These are phyloP conservation scores for Psidium guajava DNA, from an alignment of 345 rosid species.

Conservation along the genomic window DNA sequence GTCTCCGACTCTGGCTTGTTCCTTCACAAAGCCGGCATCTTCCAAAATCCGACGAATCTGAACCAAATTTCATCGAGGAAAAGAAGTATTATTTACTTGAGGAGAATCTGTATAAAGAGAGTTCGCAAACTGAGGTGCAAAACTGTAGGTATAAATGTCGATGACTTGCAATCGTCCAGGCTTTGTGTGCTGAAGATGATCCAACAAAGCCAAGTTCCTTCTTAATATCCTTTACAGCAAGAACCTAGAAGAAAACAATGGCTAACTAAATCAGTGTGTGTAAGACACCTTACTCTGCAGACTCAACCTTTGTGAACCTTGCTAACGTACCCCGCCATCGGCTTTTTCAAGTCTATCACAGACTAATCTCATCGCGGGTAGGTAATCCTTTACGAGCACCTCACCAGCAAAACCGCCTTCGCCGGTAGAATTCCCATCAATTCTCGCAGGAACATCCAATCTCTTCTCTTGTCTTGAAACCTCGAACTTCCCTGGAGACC, in stretches of 20 bases:
- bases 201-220: slow-evolving; percentile 61
- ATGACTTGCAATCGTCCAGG: slow-evolving; percentile 64
- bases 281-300: neutral
- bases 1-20: slow-evolving; percentile 48
- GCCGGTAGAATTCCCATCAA: slow-evolving; percentile 19
- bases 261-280: neutral
- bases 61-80: neutral
- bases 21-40: slow-evolving; percentile 52
- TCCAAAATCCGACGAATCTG: slow-evolving; percentile 65
- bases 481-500: slow-evolving; percentile 53
- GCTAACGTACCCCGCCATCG: slow-evolving; percentile 34
- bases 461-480: slow-evolving; percentile 34
- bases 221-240: slow-evolving; percentile 69
- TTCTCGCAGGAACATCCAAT: slow-evolving; percentile 6
- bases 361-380: slow-evolving; percentile 61
- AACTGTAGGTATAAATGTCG: neutral
- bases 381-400: slow-evolving; percentile 52
- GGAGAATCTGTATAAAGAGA: neutral
- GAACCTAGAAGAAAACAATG: slow-evolving; percentile 42
- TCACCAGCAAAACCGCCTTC: slow-evolving; percentile 6
- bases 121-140: neutral
- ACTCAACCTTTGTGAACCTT: neutral
- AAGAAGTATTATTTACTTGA: neutral
- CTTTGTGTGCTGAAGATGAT: slow-evolving; percentile 38
- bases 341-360: slow-evolving; percentile 68